Base-by-base conservation (phyloP, 2,329 filamentous ascomycete genomes). In the Aureobasidium zeae region DNA sequence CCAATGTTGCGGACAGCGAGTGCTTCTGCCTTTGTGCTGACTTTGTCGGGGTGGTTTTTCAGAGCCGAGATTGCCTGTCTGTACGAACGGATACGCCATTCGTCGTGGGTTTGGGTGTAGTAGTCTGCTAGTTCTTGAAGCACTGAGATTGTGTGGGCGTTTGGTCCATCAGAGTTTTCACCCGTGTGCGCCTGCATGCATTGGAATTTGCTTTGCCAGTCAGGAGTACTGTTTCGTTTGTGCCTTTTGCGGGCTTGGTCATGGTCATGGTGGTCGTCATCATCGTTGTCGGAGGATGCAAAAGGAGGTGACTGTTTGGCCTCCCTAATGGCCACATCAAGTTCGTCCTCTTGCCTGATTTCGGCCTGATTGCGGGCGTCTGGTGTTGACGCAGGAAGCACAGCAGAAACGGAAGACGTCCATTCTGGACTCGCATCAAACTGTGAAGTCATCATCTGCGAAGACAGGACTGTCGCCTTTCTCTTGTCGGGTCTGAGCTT, bases 91-190 rank as follows among this genome's bases (percentile, higher is more conserved):
- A 73, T 73, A 3, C 86, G 77, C 83, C 85, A 95, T 25, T 77
- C 73, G 55, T 95, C 87, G 28, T 78, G 72, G n/a, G 75, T 76
- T 5, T 79, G 72, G 4, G 73, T 74, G 59, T 94, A 94, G 60
- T 89, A 82, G 42, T 80, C 73, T 30, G 76, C 73, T 84, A 95
- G 87, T 51, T 83, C 71, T 53, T 86, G 76, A 4, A 95, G 68
- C 2, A 91, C 68, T 34, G 82, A 73, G 38, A 94, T 87, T 0
- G 84, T 93, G 10, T 73, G 68, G 1, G 69, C 66, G 57, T 95
- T 96, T 0, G 86, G 84, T 51, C 83, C 85, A 13, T 44, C 15
- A 1, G 63, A 55, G n/a, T 19, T 34, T 8, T 49, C 44, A 4
- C 64, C 64, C 38, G 69, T 69, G 45, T 72, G 66, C 48, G 71